Percentiles rank a stretch among this genome's conserved stretches.
phyloP scores from a whole-genome alignment of 352 stramenopile genomes.

The Halophytophthora batemanensis region DNA sequence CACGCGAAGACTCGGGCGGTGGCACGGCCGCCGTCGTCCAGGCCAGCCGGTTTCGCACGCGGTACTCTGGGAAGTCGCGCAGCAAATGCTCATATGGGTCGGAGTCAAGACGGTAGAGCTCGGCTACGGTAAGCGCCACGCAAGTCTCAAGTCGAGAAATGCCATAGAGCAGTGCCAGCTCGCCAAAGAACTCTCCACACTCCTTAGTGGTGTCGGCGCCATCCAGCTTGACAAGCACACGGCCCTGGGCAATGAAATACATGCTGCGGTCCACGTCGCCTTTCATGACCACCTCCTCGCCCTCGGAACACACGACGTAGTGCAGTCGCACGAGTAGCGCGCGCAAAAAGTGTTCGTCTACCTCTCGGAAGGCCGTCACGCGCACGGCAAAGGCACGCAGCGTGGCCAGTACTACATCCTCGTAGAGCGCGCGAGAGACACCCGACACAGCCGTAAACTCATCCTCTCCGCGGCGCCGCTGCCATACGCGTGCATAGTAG shows the following conservation, averaged over 20 bases:
- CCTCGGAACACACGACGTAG: conserved; percentile 63
- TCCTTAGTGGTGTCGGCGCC: conserved; percentile 47
- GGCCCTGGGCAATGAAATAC: conserved; percentile 73
- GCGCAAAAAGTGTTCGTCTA: conserved; percentile 62
- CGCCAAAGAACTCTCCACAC: conserved; percentile 59
- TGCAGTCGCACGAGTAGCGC: conserved; percentile 51
- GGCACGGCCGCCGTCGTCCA: conserved; percentile 41
- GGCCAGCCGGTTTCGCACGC: conserved; percentile 40
- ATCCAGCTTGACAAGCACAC: conserved; percentile 54
- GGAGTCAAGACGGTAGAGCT: conserved; percentile 70
- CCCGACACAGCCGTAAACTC: conserved; percentile 47
- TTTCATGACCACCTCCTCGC: conserved; percentile 62
- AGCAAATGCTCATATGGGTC: conserved; percentile 58
- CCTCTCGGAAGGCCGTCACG: conserved; percentile 41
- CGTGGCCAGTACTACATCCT: conserved; percentile 60
- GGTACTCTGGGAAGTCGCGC: conserved; percentile 68
- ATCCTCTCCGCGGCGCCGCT: conserved; percentile 42
- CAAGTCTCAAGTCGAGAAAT: conserved; percentile 66
- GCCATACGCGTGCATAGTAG: conserved; percentile 68
- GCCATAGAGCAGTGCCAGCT: conserved; percentile 54
- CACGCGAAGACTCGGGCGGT: conserved; percentile 9
- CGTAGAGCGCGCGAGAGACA: conserved; percentile 49
- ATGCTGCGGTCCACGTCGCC: conserved; percentile 76
- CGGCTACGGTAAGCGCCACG: conserved; percentile 43
- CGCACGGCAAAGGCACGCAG: conserved; percentile 47